Base-by-base conservation (phyloP, 441 rosid species). In the Pelargonium citronellum region DNA sequence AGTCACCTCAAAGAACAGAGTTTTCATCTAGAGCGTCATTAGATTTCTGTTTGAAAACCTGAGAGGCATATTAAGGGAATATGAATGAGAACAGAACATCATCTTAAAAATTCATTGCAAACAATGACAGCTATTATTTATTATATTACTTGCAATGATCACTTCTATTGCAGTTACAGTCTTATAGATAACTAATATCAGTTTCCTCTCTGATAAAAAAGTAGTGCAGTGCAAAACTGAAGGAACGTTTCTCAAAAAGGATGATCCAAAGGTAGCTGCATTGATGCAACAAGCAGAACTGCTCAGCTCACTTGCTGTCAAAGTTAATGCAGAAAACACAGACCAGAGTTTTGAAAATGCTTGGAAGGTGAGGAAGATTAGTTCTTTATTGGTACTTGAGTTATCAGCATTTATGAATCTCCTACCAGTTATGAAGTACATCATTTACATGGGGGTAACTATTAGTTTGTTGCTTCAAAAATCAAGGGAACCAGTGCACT, bases 301-400 rank as follows among this genome's bases (percentile, higher is more conserved):
- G 80, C 91, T 95, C 73, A 86, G 89, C 78, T 86, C 99, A 64
- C 87, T 95, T 61, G 88, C 97, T 2, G 64, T 73, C 70, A 92
- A 89, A 86, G 92, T 91, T 34, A 86, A 83, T 62, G 55, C 81
- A 57, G 97, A 91, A 71, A 86, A 85, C 79, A 83, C 92, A 69
- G 97, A 91, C 39, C 91, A 87, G 83, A 89, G 94, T 86, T 84
- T 91, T 73, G 97, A 94, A 81, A 89, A 80, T 91, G 92, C 99
- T 61, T 94, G 99, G 99, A 91, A 91, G 99, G 99, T 89, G 73
- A 75, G 78, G 43, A 69, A 3, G 17, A 12, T 44, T 41, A 58
- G 66, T 67, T 47, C 66, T 44, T 44, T 44, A 44, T 67, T 43
- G 34, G n/a, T 41, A n/a, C 47, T 66, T 43, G 47, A 4, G 19